Evolutionary conservation across 805 yeast genomes (phyloP).

Genomic region (Nakazawaea anatomiae): DNA sequence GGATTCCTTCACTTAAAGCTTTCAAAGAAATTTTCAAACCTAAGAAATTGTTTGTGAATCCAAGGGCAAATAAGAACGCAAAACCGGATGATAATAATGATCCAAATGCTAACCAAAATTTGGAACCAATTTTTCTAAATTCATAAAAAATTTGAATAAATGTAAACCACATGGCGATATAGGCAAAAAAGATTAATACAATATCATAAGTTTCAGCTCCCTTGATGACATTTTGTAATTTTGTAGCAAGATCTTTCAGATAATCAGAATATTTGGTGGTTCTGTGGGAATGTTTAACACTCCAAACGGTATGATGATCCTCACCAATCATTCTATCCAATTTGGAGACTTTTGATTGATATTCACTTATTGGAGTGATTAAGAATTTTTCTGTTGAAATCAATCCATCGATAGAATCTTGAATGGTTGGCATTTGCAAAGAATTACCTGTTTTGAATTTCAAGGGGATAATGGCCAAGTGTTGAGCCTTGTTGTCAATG

Average conservation of each 20-base stretch:
- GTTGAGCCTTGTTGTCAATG: constrained; percentile 36
- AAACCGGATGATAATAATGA: constrained; percentile 73
- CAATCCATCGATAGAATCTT: constrained; percentile 31
- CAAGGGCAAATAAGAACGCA: constrained; percentile 78
- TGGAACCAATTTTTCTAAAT: constrained; percentile 75
- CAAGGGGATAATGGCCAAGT: constrained; percentile 47
- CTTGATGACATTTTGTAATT: constrained; percentile 39
- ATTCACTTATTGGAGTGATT: constrained; percentile 23
- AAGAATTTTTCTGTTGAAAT: constrained; percentile 32
- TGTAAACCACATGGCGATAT: constrained; percentile 83
- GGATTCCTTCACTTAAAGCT: constrained; percentile 83
- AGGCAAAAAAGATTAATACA: constrained; percentile 71
- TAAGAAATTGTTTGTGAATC: constrained; percentile 49
- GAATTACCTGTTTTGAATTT: constrained; percentile 44
- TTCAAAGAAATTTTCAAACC: constrained; percentile 62
- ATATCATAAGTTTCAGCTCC: constrained; percentile 87
- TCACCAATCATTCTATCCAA: constrained; percentile 17
- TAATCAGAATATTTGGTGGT: constrained; percentile 53
- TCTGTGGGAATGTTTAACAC: constrained; percentile 50
- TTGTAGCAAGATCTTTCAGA: constrained; percentile 31
- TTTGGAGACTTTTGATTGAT: constrained; percentile 17
- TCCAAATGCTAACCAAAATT: constrained; percentile 80
- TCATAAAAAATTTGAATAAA: constrained; percentile 68
- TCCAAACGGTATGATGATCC: constrained; percentile 56
- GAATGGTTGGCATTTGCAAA: constrained; percentile 34